Base-by-base conservation (phyloP, 306 rosid genomes). In the Medicago lupulina region DNA sequence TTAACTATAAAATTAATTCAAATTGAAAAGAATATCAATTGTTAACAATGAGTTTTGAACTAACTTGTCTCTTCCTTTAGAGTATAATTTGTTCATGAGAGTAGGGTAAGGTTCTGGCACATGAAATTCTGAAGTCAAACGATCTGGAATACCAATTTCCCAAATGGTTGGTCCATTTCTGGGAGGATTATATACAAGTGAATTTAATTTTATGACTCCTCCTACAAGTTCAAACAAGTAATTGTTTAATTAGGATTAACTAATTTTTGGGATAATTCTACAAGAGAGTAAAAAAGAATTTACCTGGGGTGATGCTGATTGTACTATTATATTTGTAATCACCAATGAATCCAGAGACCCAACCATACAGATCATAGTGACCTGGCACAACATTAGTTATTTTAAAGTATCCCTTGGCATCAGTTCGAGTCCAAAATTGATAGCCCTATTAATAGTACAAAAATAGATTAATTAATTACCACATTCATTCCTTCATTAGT, bases 131-230 rank as follows among this genome's bases (percentile, higher is more conserved):
- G 88, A 84, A 0, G 98, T 97, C 0, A 82, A 49, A 5, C 97
- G 90, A 70, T 95, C 98, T 0, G 98, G 97, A 57, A 89, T 9
- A 25, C 98, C 97, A 17, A 95, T 95, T 79, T 95, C 98, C 98
- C 98, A 95, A 0, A 92, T 25, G 8, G 97, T 95, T 1, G 96
- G 87, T 36, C 98, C 98, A 31, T 76, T 83, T 84, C 98, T 90
- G 16, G 97, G 97, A 41, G 96, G 92, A 36, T 19, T 71, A 31
- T 75, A 87, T 6, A 85, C 67, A 17, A 89, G 62, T 43, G 17
- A 8, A 14, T 53, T 71, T 78, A 95, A 76, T 4, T 70, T 50
- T 10, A 85, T 74, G 25, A 66, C 14, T 57, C 59, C 10, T 13
- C 93, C 97, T 92, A 83, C 40, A 66, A 12, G 13, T 66, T 68